phyloP scores from a whole-genome alignment of 2,329 filamentous ascomycete genomes.

The Colletotrichum sojae region DNA sequence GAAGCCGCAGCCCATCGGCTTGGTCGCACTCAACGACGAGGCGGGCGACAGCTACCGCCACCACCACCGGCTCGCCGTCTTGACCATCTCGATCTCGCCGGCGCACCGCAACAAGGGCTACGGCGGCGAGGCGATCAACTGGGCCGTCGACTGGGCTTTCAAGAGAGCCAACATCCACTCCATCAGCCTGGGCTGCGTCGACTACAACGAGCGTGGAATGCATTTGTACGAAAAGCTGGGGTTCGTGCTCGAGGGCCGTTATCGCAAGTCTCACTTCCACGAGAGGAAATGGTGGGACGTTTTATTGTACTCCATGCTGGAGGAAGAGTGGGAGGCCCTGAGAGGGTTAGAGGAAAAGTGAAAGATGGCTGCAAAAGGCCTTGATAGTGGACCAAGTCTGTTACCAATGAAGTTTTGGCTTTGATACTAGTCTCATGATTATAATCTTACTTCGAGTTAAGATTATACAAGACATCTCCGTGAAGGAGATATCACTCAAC shows the following conservation, averaged over 20 bases:
- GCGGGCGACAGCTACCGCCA: constrained; percentile 13
- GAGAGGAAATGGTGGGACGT: constrained; percentile 58
- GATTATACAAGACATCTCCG: background rate
- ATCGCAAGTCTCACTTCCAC: constrained; percentile 50
- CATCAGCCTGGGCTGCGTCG: constrained; percentile 56
- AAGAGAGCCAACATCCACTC: constrained; percentile 58
- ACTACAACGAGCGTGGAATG: constrained; percentile 58
- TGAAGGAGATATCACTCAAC: background rate
- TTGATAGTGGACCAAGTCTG: background rate
- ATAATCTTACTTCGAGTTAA: background rate
- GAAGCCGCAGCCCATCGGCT: background rate
- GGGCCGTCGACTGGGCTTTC: constrained; percentile 63
- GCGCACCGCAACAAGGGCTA: constrained; percentile 58
- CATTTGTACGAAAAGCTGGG: constrained; percentile 61
- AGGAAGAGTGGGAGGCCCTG: constrained; percentile 52
- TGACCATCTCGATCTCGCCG: constrained; percentile 55
- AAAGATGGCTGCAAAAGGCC: background rate
- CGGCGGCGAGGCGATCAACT: constrained; percentile 61
- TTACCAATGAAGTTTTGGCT: background rate
- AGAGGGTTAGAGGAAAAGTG: background rate
- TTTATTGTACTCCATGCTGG: constrained; percentile 54
- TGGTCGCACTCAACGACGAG: constrained; percentile 10
- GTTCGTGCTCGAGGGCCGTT: constrained; percentile 59
- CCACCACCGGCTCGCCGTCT: constrained; percentile 15
- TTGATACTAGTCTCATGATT: background rate